Conservation (phyloP, 306 rosid genomes). For the Sicyos edulis region DNA sequence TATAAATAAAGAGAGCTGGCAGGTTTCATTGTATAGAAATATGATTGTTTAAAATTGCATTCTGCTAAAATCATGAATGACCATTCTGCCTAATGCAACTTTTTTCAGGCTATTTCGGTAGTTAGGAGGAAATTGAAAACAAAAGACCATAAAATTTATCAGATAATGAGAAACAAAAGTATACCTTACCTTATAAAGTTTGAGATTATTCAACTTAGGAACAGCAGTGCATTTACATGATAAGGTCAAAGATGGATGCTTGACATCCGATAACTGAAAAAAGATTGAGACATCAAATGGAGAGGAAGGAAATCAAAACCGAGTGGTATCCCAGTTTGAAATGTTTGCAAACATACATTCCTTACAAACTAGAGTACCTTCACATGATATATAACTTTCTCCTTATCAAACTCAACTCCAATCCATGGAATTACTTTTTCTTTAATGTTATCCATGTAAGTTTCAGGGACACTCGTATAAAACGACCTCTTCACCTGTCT, state of each 20-base stretch:
- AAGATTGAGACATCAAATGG: background rate
- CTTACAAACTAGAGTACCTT: slow-evolving; percentile 28
- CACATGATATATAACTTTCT: slow-evolving; percentile 38
- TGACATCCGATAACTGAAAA: slow-evolving; percentile 31
- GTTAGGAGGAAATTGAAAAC: background rate
- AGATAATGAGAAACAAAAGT: slow-evolving; percentile 9
- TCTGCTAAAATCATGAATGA: background rate
- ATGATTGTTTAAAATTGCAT: background rate
- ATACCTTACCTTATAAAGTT: slow-evolving; percentile 45
- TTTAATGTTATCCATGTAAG: slow-evolving; percentile 29
- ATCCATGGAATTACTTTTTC: slow-evolving; percentile 21
- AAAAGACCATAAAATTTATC: background rate
- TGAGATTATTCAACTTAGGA: slow-evolving; percentile 31
- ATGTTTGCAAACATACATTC: background rate
- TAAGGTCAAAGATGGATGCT: slow-evolving; percentile 27
- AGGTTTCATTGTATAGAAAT: background rate
- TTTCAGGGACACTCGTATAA: slow-evolving; percentile 30
- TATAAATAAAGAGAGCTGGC: background rate
- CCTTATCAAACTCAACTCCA: slow-evolving; percentile 32
- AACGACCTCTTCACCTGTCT: slow-evolving; percentile 27
- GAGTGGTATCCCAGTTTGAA: background rate
- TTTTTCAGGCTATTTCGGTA: background rate
- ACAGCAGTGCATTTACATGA: slow-evolving; percentile 34
- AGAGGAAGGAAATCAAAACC: background rate
- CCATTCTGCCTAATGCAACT: background rate